These are phyloP conservation scores for Boletus semigastroideus DNA, from an alignment of 1,284 basidiomycete species.

Conservation along the genomic window DNA sequence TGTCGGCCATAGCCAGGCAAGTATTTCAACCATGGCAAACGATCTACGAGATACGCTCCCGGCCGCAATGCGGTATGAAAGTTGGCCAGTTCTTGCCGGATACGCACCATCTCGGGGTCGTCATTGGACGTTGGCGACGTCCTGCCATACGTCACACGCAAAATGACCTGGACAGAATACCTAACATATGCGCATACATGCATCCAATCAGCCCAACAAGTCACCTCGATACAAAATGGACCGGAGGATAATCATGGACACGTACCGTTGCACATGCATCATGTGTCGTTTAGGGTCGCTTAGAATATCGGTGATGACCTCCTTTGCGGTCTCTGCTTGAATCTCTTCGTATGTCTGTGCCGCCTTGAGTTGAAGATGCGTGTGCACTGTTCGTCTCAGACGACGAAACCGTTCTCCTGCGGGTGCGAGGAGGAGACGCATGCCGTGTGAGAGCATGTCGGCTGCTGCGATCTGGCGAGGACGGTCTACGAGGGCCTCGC, in stretches of 20 bases:
- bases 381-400: slow-evolving; percentile 32
- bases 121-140: slow-evolving; percentile 44
- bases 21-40: slow-evolving; percentile 51
- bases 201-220: background rate
- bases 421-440: slow-evolving; percentile 20
- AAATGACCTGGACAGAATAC: slow-evolving; percentile 60
- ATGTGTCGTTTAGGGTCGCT: slow-evolving; percentile 35
- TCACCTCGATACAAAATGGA: background rate
- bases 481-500: slow-evolving; percentile 29
- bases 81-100: slow-evolving; percentile 47
- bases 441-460: slow-evolving; percentile 27
- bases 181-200: slow-evolving; percentile 30
- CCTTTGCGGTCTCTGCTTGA: slow-evolving; percentile 35
- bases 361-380: slow-evolving; percentile 37
- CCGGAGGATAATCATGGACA: background rate
- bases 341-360: slow-evolving; percentile 35
- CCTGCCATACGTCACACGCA: slow-evolving; percentile 65
- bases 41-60: slow-evolving; percentile 57
- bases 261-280: slow-evolving; percentile 31
- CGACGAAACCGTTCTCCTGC: slow-evolving; percentile 29
- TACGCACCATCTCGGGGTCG: slow-evolving; percentile 55
- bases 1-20: slow-evolving; percentile 16
- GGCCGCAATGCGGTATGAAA: slow-evolving; percentile 51
- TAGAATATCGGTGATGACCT: slow-evolving; percentile 39
- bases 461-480: slow-evolving; percentile 27